Evolutionary conservation across 1,284 basidiomycete species (phyloP), one percentile per base, ranked within the genome.

Genomic region (Rhodotorula sp.): DNA sequence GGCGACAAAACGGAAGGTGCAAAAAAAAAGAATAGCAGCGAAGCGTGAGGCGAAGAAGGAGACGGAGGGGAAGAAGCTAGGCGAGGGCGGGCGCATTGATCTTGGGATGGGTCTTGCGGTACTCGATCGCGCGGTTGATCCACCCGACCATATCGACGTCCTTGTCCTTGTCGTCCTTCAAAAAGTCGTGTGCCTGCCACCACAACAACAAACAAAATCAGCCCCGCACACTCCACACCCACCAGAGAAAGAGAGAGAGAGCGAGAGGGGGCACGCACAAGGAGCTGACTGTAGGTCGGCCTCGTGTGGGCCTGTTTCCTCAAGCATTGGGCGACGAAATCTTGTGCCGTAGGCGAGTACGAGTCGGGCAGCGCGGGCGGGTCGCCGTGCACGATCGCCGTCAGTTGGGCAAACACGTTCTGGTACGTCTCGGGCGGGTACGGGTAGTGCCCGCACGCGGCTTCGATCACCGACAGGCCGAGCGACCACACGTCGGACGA

Each of bases 391-490:
- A 99, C 94, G 75, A 99, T 99, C 2, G 95, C 95, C 45, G 91
- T 92, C 55, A 99, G 84, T 82, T 99, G 94, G 3, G 94, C 91
- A 80, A 99, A 97, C 3, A 98, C 94, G 80, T 98, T 98, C 67
- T 89, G 88, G 80, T 97, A 99, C 5, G 94, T 95, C 83, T 98
- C 95, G n/a, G 95, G 95, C 43, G 95, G 95, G 80, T 97, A 99
- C 2, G 95, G 97, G 81, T 99, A 99, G 76, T 88, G 86, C 28
- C 97, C 95, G 77, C 93, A 82, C 59, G 92, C 90, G 72, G 97
- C 89, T 82, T 99, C 95, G 78, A 98, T 93, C 81, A 98, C 90
- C 5, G 91, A 90, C 49, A 99, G 85, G 5, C 95, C 95, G n/a
- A 99, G 87, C 16, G 94, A 97, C 95, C 95, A 99, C 8, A 99